Evolutionary conservation across 352 stramenopile species (phyloP).

Genomic region (Phytophthora palmivora): DNA sequence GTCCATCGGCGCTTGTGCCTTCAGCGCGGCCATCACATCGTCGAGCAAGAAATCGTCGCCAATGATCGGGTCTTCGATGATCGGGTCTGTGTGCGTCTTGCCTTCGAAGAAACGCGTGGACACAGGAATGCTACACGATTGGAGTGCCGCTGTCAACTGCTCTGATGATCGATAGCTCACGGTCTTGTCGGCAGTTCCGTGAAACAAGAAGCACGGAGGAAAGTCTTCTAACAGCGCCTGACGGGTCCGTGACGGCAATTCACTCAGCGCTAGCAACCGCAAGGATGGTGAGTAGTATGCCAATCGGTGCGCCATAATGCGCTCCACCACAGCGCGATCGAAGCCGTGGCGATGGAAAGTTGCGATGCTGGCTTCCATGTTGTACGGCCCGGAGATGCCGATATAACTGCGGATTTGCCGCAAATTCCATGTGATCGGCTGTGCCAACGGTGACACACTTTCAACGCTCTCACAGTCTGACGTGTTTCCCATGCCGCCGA

Average conservation of each 20-base stretch:
- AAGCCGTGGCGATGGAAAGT: conserved; percentile 89
- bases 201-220: conserved; percentile 64
- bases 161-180: conserved; percentile 65
- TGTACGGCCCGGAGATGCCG: conserved; percentile 89
- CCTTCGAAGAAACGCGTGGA: conserved; percentile 73
- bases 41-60: conserved; percentile 71
- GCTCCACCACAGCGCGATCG: conserved; percentile 72
- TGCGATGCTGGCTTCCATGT: conserved; percentile 77
- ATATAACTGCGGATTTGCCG: conserved; percentile 81
- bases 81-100: conserved; percentile 93
- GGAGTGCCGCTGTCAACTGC: conserved; percentile 58
- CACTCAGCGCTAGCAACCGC: conserved; percentile 49
- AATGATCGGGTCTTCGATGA: conserved; percentile 88
- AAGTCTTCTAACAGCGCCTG: conserved; percentile 48
- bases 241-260: conserved; percentile 37
- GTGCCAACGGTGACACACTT: conserved; percentile 36
- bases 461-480: conserved; percentile 45
- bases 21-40: conserved; percentile 60
- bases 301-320: conserved; percentile 83
- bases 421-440: conserved; percentile 65
- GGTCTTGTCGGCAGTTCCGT: conserved; percentile 72
- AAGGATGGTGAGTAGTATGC: conserved; percentile 64
- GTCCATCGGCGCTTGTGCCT: conserved; percentile 48
- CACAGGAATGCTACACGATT: conserved; percentile 51
- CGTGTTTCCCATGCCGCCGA: conserved; percentile 37